Evolutionary conservation across 78 protist genomes (phyloP).

Genomic region (Acrasis kona): DNA sequence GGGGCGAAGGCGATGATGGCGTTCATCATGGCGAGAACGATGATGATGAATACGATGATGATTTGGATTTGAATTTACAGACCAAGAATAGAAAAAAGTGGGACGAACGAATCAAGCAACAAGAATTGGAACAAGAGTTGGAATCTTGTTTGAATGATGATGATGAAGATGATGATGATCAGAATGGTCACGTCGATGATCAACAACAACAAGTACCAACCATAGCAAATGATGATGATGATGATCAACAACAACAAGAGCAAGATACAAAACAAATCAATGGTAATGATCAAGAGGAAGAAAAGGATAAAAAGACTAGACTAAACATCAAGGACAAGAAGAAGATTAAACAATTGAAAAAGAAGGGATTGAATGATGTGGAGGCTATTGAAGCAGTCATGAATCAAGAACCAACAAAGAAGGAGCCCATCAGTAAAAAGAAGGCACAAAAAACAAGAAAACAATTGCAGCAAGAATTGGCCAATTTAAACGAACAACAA

Average conservation of each 20-base stretch:
- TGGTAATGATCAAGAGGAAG: slow-evolving; percentile 21
- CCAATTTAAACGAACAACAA: background rate
- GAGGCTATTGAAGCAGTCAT: background rate
- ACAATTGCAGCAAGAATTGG: no score
- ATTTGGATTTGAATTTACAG: background rate
- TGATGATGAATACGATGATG: background rate
- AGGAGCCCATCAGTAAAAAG: no score
- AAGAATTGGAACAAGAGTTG: no score
- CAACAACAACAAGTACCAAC: slow-evolving; percentile 2
- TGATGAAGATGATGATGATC: background rate
- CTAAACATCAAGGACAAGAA: slow-evolving; percentile 1
- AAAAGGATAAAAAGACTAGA: slow-evolving; percentile 4
- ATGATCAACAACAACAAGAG: no score
- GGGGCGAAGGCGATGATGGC: background rate
- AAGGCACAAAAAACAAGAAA: no score
- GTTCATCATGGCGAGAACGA: background rate
- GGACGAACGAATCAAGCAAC: no score
- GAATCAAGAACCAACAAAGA: slow-evolving; percentile 15
- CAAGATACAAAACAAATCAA: no score
- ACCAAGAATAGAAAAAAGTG: background rate
- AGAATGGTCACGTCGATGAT: background rate
- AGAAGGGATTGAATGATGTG: background rate
- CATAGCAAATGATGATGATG: no score
- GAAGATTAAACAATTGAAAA: background rate
- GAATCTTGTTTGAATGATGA: no score